Conservation (phyloP, 164 flowering plant species). For the Vitis cinerea region DNA sequence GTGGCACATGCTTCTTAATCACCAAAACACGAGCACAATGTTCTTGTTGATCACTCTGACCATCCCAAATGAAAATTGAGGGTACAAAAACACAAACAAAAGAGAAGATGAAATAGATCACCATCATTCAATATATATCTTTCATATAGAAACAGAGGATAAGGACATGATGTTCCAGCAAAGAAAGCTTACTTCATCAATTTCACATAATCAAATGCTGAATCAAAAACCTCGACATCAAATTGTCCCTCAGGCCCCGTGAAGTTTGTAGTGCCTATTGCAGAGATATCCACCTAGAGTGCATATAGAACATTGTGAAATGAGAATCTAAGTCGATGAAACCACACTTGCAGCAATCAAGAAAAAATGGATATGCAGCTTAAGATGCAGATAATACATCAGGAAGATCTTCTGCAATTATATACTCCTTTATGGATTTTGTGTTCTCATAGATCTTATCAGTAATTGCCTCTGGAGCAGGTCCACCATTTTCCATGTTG, state of each 20-base stretch:
- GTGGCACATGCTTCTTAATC: too few species aligned
- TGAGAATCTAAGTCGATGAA: background rate
- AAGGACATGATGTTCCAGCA: background rate
- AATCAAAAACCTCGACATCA: slow-evolving; percentile 94
- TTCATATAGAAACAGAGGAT: background rate
- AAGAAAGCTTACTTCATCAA: slow-evolving; percentile 80
- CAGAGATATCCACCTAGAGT: slow-evolving; percentile 75
- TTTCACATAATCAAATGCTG: slow-evolving; percentile 86
- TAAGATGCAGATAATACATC: slow-evolving; percentile 48
- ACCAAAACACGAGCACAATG: background rate
- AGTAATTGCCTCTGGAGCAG: slow-evolving; percentile 94
- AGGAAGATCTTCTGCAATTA: slow-evolving; percentile 79
- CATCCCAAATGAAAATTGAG: too few species aligned
- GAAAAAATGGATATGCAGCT: background rate
- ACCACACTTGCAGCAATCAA: background rate
- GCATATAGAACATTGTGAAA: slow-evolving; percentile 2
- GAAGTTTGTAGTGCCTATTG: slow-evolving; percentile 63
- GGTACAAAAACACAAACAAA: background rate
- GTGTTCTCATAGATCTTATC: slow-evolving; percentile 91
- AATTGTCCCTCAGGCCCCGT: slow-evolving; percentile 88
- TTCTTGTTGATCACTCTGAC: too few species aligned
- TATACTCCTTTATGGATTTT: slow-evolving; percentile 79
- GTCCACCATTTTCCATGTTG: slow-evolving; percentile 99
- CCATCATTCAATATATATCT: background rate
- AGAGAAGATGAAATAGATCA: background rate